Evolutionary conservation across 306 rosid genomes (phyloP).

Genomic region (Cucurbita maxima): DNA sequence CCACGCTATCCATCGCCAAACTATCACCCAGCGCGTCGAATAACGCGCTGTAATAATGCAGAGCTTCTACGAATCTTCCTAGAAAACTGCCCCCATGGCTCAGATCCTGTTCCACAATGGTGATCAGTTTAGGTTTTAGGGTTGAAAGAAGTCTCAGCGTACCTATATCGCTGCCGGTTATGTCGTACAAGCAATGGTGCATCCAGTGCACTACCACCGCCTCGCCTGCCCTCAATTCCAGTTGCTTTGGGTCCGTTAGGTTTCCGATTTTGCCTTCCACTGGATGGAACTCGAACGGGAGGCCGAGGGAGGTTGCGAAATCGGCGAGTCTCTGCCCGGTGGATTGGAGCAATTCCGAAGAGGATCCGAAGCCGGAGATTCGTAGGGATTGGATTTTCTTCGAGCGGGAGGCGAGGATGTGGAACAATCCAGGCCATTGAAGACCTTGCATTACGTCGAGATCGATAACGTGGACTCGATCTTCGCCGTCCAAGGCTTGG

Average conservation of each 20-base stretch:
- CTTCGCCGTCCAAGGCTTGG: conserved; percentile 86
- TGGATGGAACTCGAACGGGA: conserved; percentile 77
- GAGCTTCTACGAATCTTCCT: conserved; percentile 88
- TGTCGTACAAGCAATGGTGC: conserved; percentile 90
- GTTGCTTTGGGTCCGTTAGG: conserved; percentile 51
- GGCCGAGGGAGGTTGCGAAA: conserved; percentile 62
- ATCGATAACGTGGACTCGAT: conserved; percentile 84
- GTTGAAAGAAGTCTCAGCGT: conserved; percentile 45
- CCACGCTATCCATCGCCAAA: conserved; percentile 38
- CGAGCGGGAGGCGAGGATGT: conserved; percentile 78
- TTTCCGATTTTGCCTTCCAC: conserved; percentile 85
- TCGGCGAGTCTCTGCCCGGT: conserved; percentile 87
- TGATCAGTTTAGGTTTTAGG: conserved; percentile 65
- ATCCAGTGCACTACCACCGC: conserved; percentile 89
- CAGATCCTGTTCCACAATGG: conserved; percentile 81
- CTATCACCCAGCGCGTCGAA: conserved; percentile 97
- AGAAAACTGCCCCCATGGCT: conserved; percentile 74
- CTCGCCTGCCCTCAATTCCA: conserved; percentile 46
- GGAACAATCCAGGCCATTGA: conserved; percentile 97
- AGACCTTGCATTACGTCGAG: conserved; percentile 97
- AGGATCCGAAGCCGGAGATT: conserved; percentile 88
- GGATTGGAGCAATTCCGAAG: conserved; percentile 60
- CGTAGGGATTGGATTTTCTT: conserved; percentile 73
- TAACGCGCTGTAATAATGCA: conserved; percentile 98
- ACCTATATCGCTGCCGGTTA: conserved; percentile 76